Conservation (phyloP, 495 filamentous ascomycete genomes). For the Parathielavia hyrcaniae region DNA sequence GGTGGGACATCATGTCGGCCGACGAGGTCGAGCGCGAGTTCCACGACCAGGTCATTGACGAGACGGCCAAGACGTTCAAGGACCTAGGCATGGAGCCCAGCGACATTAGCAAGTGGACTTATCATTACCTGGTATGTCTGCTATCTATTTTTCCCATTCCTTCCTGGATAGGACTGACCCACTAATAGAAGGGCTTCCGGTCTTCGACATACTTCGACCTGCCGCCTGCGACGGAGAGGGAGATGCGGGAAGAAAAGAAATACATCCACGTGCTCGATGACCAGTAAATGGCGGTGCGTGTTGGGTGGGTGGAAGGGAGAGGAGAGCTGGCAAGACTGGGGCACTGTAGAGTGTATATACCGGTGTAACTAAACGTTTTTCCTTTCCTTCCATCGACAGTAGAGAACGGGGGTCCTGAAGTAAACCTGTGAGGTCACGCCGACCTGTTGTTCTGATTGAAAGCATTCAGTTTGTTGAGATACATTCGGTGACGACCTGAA, state of each 20-base stretch:
- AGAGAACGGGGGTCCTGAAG: slow-evolving; percentile 2
- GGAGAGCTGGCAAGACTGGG: slow-evolving; percentile 12
- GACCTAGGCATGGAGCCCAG: slow-evolving; percentile 83
- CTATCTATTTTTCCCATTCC: neutral
- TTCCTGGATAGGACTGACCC: slow-evolving; percentile 21
- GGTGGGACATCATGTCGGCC: slow-evolving; percentile 79
- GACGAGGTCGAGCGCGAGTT: slow-evolving; percentile 92
- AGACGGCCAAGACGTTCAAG: slow-evolving; percentile 87
- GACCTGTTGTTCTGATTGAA: neutral
- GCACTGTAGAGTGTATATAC: slow-evolving; percentile 40
- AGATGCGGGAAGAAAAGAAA: slow-evolving; percentile 91
- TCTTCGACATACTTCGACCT: slow-evolving; percentile 80
- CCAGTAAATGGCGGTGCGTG: slow-evolving; percentile 46
- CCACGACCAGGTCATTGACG: slow-evolving; percentile 88
- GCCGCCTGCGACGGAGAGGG: slow-evolving; percentile 87
- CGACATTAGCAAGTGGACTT: slow-evolving; percentile 75
- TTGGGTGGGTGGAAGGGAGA: neutral
- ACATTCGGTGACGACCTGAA: too few species aligned
- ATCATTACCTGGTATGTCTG: slow-evolving; percentile 78
- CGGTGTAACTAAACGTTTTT: slow-evolving; percentile 31
- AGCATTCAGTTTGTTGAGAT: too few species aligned
- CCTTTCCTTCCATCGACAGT: slow-evolving; percentile 16
- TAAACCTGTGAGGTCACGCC: neutral
- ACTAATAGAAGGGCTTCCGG: slow-evolving; percentile 69
- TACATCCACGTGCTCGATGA: slow-evolving; percentile 91